Conservation (phyloP, 108 stramenopile genomes). For the Fistulifera pelliculosa region DNA sequence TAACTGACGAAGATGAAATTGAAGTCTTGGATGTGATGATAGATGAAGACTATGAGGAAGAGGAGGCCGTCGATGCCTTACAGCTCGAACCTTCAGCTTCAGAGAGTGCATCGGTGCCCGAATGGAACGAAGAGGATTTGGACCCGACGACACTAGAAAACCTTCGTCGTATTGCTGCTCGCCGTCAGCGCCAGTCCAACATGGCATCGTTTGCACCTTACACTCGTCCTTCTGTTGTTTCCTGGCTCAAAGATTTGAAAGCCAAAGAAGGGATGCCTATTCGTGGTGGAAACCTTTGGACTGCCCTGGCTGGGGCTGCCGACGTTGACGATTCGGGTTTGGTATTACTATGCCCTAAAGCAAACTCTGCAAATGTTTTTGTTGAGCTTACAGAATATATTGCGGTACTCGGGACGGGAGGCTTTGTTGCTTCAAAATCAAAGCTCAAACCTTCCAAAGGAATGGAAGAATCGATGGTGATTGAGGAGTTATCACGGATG, state of each 20-base stretch:
- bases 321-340: slow-evolving; percentile 75
- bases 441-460: no score
- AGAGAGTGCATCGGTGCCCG: neutral
- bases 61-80: neutral
- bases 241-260: slow-evolving; percentile 68
- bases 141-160: neutral
- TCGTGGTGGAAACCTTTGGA: slow-evolving; percentile 78
- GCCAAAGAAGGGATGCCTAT: slow-evolving; percentile 51
- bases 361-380: slow-evolving; percentile 28
- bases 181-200: slow-evolving; percentile 1
- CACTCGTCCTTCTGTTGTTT: slow-evolving; percentile 53
- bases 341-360: slow-evolving; percentile 63
- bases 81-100: neutral
- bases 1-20: neutral
- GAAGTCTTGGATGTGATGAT: neutral
- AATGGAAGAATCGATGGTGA: slow-evolving; percentile 19
- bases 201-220: slow-evolving; percentile 16
- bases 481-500: slow-evolving; percentile 33
- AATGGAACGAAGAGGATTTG: neutral
- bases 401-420: slow-evolving; percentile 69
- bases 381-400: slow-evolving; percentile 51
- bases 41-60: neutral
- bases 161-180: slow-evolving; percentile 15
- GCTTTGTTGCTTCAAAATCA: slow-evolving; percentile 30
- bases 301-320: slow-evolving; percentile 60